A percentile compares a stretch with the other conserved stretches of the same genome.
Evolutionary conservation across 2,329 filamentous ascomycete genomes (phyloP).

Genomic region (Colletotrichum endophyticum): DNA sequence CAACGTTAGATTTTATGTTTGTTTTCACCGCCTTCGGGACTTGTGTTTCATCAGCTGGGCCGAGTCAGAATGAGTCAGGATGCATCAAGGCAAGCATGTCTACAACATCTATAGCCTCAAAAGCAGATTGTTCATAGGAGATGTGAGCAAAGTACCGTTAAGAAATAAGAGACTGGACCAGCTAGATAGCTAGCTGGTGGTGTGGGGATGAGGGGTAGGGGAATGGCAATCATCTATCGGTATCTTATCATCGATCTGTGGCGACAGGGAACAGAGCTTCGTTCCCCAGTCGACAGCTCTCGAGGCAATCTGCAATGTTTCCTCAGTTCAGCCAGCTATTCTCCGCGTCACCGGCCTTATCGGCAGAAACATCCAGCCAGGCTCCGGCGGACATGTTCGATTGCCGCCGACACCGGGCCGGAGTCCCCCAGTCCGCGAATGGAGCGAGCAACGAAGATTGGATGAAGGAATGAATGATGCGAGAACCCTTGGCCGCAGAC

Average conservation of each 20-base stretch:
- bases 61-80: not conserved
- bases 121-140: not conserved
- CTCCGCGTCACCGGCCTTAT: not conserved
- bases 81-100: not conserved
- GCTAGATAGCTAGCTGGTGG: not conserved
- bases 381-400: not conserved
- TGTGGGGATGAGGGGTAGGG: not conserved
- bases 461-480: not conserved
- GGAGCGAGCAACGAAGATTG: not conserved
- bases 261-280: not conserved
- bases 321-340: not conserved
- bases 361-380: not conserved
- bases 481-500: not conserved
- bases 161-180: not conserved
- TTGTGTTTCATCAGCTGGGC: not conserved
- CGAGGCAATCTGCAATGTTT: not conserved
- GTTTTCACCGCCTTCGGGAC: not conserved
- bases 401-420: slow-evolving; percentile 14
- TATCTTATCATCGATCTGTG: not conserved
- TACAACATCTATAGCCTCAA: not conserved
- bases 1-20: not conserved
- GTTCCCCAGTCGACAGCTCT: not conserved
- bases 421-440: not conserved
- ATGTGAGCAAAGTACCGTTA: too few relatives aligned
- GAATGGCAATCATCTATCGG: not conserved